Percentiles rank a stretch among this genome's conserved stretches.
Conservation (phyloP, 2,329 filamentous ascomycete genomes). For the Talaromyces sp. region DNA sequence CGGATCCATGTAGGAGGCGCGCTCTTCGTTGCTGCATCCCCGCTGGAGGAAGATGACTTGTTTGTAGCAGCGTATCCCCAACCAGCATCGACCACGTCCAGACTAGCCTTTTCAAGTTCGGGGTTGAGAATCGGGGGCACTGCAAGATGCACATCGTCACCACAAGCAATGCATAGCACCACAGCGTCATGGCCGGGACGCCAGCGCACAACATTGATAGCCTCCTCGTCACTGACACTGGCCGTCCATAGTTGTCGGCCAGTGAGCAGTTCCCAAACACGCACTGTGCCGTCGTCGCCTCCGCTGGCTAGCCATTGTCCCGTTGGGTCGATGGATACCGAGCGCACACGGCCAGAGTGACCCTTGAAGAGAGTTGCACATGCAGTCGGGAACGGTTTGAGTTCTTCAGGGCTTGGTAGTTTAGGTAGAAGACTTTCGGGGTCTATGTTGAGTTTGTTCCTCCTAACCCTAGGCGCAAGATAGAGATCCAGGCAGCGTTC, state of each 20-base stretch:
- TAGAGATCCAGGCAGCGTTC: constrained; percentile 94
- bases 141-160: constrained; percentile 80
- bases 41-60: constrained; percentile 42
- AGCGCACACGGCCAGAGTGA: constrained; percentile 82
- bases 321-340: constrained; percentile 76
- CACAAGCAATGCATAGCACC: constrained; percentile 76
- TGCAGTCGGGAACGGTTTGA: constrained; percentile 90
- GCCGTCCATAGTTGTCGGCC: constrained; percentile 84
- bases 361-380: constrained; percentile 83
- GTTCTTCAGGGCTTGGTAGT: constrained; percentile 83
- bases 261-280: constrained; percentile 82
- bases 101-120: constrained; percentile 66
- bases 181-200: constrained; percentile 74
- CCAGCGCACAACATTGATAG: constrained; percentile 86
- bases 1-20: constrained; percentile 77
- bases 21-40: constrained; percentile 48
- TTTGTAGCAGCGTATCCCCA: constrained; percentile 79
- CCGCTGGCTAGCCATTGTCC: constrained; percentile 85
- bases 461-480: constrained; percentile 81
- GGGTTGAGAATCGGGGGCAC: constrained; percentile 68
- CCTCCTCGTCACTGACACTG: constrained; percentile 68
- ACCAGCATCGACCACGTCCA: constrained; percentile 76
- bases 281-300: constrained; percentile 87
- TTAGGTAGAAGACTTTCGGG: constrained; percentile 89
- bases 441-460: constrained; percentile 95